These are phyloP conservation scores for Colletotrichum scovillei DNA, from an alignment of 2,329 filamentous ascomycete species.

Conservation along the genomic window DNA sequence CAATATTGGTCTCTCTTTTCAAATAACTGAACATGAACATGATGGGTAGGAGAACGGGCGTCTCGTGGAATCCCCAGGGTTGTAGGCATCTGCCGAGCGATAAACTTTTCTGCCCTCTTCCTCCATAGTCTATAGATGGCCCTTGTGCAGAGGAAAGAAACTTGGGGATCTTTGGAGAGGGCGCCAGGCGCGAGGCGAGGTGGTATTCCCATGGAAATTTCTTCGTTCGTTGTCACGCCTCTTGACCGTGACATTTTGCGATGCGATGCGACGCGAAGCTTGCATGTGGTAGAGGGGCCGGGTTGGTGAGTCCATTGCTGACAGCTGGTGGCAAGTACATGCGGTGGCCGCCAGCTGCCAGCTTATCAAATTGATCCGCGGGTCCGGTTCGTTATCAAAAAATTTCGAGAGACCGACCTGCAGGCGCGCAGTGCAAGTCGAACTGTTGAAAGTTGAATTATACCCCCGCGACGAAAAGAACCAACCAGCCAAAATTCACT, in stretches of 20 bases:
- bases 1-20: no score
- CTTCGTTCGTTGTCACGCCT: slow-evolving; percentile 2
- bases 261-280: background rate
- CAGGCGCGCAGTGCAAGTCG: slow-evolving; percentile 8
- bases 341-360: background rate
- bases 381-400: slow-evolving; percentile 25
- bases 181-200: no score
- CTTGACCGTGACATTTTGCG: background rate
- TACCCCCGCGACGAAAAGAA: slow-evolving; percentile 13
- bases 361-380: slow-evolving; percentile 27
- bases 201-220: background rate
- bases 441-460: background rate
- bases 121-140: no score
- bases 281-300: background rate
- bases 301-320: no score
- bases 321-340: background rate
- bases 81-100: background rate
- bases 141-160: no score
- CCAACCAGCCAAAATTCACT: background rate
- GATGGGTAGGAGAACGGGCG: no score
- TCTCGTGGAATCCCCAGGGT: no score
- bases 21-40: no score
- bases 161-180: no score
- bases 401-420: slow-evolving; percentile 24
- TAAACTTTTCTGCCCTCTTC: background rate